Percentiles rank a stretch among this genome's conserved stretches.
These are phyloP conservation scores for Paramecium tetraurelia DNA, from an alignment of 73 alveolate species.

Conservation along the genomic window DNA sequence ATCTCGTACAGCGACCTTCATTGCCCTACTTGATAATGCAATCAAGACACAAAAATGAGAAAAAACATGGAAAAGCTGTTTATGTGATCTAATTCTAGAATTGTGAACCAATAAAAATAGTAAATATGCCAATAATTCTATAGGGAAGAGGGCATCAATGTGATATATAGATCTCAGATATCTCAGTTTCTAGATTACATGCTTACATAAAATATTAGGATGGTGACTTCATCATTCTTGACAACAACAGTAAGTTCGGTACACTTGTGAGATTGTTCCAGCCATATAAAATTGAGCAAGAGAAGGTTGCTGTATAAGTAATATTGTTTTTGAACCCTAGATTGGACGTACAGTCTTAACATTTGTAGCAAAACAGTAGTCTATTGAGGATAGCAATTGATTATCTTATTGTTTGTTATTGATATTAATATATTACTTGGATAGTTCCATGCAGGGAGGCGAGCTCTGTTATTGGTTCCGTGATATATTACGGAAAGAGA, in stretches of 20 bases:
- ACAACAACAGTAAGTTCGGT: constrained; percentile 67
- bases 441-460: not conserved
- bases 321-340: not conserved
- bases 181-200: constrained; percentile 70
- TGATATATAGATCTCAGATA: constrained; percentile 69
- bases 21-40: not conserved
- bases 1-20: constrained; percentile 13
- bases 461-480: not conserved
- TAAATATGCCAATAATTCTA: not conserved
- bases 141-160: constrained; percentile 75
- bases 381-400: not conserved
- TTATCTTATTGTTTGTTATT: not conserved
- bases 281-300: constrained; percentile 26
- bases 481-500: not conserved
- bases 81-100: not conserved
- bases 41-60: constrained; percentile 23
- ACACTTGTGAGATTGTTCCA: constrained; percentile 63
- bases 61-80: not conserved
- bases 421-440: not conserved
- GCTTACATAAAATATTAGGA: constrained; percentile 63
- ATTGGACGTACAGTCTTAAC: constrained; percentile 43
- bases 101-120: not conserved
- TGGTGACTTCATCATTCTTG: constrained; percentile 63
- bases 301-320: constrained; percentile 56
- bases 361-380: not conserved